Evolutionary conservation across 257 asterid genomes (phyloP), one percentile per base, ranked within the genome.

Genomic region (Lycium ferocissimum): DNA sequence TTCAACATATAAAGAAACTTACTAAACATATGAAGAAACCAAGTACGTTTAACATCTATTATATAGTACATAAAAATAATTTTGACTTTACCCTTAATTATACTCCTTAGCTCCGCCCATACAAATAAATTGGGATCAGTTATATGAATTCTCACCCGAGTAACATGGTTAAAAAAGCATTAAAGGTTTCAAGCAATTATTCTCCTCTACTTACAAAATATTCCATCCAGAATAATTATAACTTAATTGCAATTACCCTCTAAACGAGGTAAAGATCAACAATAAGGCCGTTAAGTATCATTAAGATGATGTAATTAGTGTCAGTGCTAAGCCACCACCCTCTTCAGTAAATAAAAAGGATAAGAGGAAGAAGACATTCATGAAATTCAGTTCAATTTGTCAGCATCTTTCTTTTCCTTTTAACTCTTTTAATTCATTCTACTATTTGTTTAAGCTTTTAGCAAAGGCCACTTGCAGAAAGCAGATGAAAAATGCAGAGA

Each of bases 381-480:
- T 51, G 49, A 33, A 33, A 22, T 81, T 51, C 67, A 43, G 9
- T 73, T 11, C 38, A 79, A 80, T 22, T 89, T 90, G 91, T 89
- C 53, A 11, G 82, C 88, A 85, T 49, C 81, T 65, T n/a, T 83
- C 82, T 65, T 80, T 81, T 71, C 53, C 53, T 85, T 88, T 54
- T 69, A 49, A 62, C 70, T 10, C 26, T 61, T 61, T n/a, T 9
- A 3, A 62, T 9, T 40, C 6, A 0, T 5, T 61, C 7, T 45
- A 43, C n/a, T 11, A 49, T 75, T 51, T 51, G 26, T 22, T 76
- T 72, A 76, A 56, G 38, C 65, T 43, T 58, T 69, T 62, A 26
- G 83, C 86, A 81, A 15, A 86, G 59, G 87, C 78, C 87, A 83
- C 87, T 83, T 84, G 83, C 88, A 87, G 43, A 85, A 73, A 73